Evolutionary conservation across 257 asterid species (phyloP), one percentile per base, ranked within the genome.

Genomic region (Datura wrightii): DNA sequence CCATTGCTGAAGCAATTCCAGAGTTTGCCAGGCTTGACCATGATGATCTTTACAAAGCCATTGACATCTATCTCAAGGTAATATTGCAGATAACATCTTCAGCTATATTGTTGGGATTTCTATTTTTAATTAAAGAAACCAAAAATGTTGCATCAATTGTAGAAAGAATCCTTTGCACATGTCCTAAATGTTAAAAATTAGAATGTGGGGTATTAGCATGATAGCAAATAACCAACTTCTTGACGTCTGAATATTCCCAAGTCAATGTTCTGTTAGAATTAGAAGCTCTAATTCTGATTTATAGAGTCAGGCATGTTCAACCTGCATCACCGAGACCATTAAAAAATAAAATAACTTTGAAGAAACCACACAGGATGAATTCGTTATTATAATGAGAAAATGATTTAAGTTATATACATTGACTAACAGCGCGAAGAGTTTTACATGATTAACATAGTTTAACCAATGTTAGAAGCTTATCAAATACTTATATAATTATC

Each of bases 11-110:
- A 83, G 86, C 94, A 15, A 84, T 95, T 42, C 99, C 99, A 0
- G 95, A 87, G 11, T 93, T 93, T 63, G 89, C 99, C 1, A 90
- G 99, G 92, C 88, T 90, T 41, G 97, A 94, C 60, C 99, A 95
- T 83, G 99, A 95, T 80, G 96, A 90, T 89, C 97, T 95, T 48
- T 95, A 94, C 93, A 94, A 84, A 84, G 98, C 99, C 3, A 95
- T 95, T 11, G 96, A 95, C 90, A 90, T 90, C 82, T 95, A 87
- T 88, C 94, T 95, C 54, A 94, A 95, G 99, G 99, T 97, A 85
- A 36, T 69, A 24, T 52, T 52, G 34, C 13, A 46, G 24, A 46
- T 48, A 10, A 71, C 39, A 42, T 39, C 53, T 67, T 67, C 6
- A 0, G 6, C 42, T 50, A 65, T 5, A 82, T 5, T n/a, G 67